Evolutionary conservation across 176 grass and related monocot species (phyloP).

Genomic region (Carex kokanica): DNA sequence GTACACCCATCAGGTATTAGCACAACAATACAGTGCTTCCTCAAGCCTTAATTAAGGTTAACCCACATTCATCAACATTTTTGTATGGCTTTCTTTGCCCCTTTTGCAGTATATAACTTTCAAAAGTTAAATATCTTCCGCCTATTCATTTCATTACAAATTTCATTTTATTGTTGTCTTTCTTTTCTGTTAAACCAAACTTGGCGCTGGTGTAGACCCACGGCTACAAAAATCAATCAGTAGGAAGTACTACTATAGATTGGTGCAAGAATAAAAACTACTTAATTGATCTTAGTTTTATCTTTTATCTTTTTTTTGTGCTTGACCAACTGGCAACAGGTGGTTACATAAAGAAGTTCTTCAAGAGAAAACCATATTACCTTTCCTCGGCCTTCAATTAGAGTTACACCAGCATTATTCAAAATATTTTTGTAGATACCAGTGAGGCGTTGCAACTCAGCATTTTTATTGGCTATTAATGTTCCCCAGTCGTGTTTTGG

Average conservation of each 20-base stretch:
- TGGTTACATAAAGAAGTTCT: not conserved
- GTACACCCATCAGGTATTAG: not conserved
- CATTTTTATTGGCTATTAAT: conserved; percentile 75
- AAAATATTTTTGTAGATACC: conserved; percentile 81
- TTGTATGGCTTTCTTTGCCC: not conserved
- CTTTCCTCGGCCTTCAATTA: conserved; percentile 84
- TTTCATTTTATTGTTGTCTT: not conserved
- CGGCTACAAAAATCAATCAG: not conserved
- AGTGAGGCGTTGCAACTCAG: conserved; percentile 61
- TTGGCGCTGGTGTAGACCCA: not conserved
- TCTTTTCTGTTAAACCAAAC: not conserved
- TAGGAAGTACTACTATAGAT: not conserved
- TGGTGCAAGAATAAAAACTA: not conserved
- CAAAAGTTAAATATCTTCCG: not conserved
- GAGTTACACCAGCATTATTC: conserved; percentile 47
- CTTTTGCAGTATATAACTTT: not conserved
- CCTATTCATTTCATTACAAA: not conserved
- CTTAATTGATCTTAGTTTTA: not conserved
- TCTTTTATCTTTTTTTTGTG: not conserved
- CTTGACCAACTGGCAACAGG: not conserved
- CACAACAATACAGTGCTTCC: not conserved
- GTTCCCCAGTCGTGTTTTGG: conserved; percentile 74
- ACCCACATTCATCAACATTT: not conserved
- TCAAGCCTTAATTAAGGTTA: not conserved
- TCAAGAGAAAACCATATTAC: conserved; percentile 26